Evolutionary conservation across 495 filamentous ascomycete species (phyloP).

Genomic region (Hyaloscypha finlandica): DNA sequence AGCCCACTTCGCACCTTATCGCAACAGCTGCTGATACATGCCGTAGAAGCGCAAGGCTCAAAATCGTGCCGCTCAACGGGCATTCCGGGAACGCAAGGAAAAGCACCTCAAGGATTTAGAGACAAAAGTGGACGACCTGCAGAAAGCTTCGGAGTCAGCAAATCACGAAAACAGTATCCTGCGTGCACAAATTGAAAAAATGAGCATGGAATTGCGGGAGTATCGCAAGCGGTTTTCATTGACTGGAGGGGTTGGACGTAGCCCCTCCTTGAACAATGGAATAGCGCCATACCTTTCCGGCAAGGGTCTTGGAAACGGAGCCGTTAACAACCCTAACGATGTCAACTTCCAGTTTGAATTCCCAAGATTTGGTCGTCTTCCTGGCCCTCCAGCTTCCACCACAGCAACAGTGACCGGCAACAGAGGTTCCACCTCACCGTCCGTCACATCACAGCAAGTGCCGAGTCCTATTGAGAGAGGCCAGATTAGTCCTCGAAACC

Average conservation of each 20-base stretch:
- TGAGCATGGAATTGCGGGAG: conserved; percentile 82
- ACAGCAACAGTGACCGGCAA: conserved; percentile 16
- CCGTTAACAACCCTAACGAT: conserved; percentile 68
- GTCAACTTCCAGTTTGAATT: conserved; percentile 90
- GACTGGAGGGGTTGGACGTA: conserved; percentile 44
- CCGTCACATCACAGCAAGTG: conserved; percentile 6
- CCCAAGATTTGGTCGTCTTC: conserved; percentile 81
- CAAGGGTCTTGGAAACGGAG: conserved; percentile 43
- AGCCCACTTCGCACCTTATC: conserved; percentile 2
- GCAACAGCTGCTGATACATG: conserved; percentile 37
- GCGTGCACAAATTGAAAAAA: conserved; percentile 80
- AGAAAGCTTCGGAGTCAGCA: conserved; percentile 78
- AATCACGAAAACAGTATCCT: conserved; percentile 86
- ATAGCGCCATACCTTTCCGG: conserved; percentile 27
- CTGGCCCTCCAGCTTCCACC: conserved; percentile 53
- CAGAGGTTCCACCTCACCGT: conserved; percentile 25
- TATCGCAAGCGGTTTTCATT: conserved; percentile 84
- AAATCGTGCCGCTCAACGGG: conserved; percentile 93
- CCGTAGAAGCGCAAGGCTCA: conserved; percentile 95
- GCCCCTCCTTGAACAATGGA: conserved; percentile 37
- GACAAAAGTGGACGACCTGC: conserved; percentile 89
- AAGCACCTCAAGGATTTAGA: conserved; percentile 96
- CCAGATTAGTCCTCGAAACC: conserved; percentile 29
- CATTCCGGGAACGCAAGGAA: conserved; percentile 97
- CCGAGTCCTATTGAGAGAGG: conserved; percentile 23